phyloP scores from a whole-genome alignment of 805 yeast species.

The Torulaspora quercuum region DNA sequence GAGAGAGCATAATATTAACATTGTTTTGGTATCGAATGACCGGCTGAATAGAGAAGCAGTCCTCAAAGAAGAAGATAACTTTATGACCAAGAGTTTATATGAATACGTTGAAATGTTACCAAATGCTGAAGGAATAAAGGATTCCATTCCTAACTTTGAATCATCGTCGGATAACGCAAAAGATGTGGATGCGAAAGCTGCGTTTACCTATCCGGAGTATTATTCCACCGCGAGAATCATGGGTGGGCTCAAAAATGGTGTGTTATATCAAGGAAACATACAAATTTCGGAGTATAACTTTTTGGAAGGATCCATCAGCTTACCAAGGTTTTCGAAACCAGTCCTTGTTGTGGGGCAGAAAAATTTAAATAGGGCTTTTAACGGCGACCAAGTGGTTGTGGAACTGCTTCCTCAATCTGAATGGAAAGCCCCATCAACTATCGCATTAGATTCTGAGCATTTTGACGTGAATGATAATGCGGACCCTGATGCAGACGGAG shows the following conservation, averaged over 20 bases:
- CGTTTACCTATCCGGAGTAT: constrained; percentile 69
- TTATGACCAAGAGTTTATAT: constrained; percentile 54
- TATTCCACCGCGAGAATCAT: constrained; percentile 75
- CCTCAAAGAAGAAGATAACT: constrained; percentile 40
- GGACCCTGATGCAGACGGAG: constrained; percentile 43
- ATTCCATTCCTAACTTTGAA: constrained; percentile 63
- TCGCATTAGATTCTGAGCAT: constrained; percentile 71
- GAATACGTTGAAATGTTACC: constrained; percentile 71
- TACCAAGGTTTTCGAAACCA: constrained; percentile 74
- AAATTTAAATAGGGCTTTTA: constrained; percentile 83
- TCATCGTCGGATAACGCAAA: constrained; percentile 29
- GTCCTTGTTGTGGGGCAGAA: constrained; percentile 77
- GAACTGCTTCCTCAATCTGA: constrained; percentile 80
- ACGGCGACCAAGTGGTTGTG: constrained; percentile 87
- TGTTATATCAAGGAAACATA: constrained; percentile 80
- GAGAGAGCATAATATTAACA: constrained; percentile 40
- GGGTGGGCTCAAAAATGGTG: constrained; percentile 88
- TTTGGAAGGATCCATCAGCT: constrained; percentile 77
- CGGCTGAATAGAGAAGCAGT: constrained; percentile 61
- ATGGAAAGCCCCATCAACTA: constrained; percentile 84
- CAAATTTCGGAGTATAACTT: constrained; percentile 81
- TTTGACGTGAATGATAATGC: constrained; percentile 59
- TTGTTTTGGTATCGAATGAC: constrained; percentile 75
- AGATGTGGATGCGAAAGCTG: constrained; percentile 37
- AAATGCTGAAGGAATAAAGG: constrained; percentile 69